phyloP scores from a whole-genome alignment of 75 land plant species.

The Pseudotsuga menziesii region DNA sequence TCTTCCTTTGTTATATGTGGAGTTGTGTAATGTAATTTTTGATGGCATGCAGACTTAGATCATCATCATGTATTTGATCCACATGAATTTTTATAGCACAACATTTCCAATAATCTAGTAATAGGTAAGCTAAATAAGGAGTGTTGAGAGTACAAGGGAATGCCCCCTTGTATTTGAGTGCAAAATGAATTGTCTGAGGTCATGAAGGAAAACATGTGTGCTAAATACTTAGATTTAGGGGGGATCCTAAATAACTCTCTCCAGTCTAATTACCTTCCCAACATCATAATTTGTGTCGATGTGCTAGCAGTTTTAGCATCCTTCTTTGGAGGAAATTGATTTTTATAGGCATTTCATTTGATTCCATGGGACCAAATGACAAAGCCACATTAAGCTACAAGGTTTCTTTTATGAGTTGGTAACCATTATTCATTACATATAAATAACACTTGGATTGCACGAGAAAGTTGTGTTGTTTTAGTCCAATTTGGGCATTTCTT shows the following conservation, averaged over 20 bases:
- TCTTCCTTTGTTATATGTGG: no score
- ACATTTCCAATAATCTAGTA: background rate
- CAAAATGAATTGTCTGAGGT: slow-evolving; percentile 86
- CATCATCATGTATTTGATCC: slow-evolving; percentile 2
- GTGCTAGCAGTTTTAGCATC: slow-evolving; percentile 76
- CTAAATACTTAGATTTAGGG: slow-evolving; percentile 85
- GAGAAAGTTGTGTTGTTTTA: no score
- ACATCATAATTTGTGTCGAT: slow-evolving; percentile 69
- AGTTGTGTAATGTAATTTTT: slow-evolving; percentile 9
- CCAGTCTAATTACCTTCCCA: slow-evolving; percentile 79
- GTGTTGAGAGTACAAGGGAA: slow-evolving; percentile 4
- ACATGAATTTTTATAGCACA: background rate
- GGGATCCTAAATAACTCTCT: slow-evolving; percentile 92
- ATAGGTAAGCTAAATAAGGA: slow-evolving; percentile 14
- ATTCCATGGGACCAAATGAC: no score
- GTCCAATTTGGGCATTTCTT: no score
- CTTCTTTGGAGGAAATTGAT: slow-evolving; percentile 48
- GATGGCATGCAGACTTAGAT: slow-evolving; percentile 36
- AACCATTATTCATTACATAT: background rate
- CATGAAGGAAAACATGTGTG: slow-evolving; percentile 96
- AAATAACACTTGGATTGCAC: no score
- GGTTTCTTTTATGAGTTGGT: background rate
- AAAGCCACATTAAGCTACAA: background rate
- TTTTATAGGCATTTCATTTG: background rate
- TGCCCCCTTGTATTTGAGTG: slow-evolving; percentile 39